phyloP scores from a whole-genome alignment of 2,329 filamentous ascomycete genomes.

The Ophiostoma himal-ulmi region DNA sequence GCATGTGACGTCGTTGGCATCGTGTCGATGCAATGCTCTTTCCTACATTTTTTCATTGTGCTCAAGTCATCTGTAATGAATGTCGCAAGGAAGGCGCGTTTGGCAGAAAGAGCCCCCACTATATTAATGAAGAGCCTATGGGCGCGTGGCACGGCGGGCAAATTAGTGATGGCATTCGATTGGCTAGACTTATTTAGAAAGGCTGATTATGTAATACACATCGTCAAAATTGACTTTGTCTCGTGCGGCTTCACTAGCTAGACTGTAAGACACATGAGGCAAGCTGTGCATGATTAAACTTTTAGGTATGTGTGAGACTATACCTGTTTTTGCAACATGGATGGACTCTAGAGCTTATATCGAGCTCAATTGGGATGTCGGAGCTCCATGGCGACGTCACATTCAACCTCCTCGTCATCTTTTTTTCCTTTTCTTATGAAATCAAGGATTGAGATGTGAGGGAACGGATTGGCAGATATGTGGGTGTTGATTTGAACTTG shows the following conservation, averaged over 20 bases:
- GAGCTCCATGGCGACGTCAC: background rate
- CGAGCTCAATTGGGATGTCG: background rate
- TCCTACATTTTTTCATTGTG: background rate
- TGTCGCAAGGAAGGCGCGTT: slow-evolving; percentile 10
- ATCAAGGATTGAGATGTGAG: background rate
- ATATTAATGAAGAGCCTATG: background rate
- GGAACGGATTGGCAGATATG: background rate
- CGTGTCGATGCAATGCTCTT: slow-evolving; percentile 10
- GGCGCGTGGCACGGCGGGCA: background rate
- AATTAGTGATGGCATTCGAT: background rate
- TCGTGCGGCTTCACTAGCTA: background rate
- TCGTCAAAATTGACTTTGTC: slow-evolving; percentile 7
- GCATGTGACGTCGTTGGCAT: background rate
- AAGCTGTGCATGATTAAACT: background rate
- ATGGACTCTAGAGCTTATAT: background rate
- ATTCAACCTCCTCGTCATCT: background rate
- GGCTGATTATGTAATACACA: slow-evolving; percentile 13
- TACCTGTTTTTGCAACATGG: background rate
- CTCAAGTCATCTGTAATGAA: background rate
- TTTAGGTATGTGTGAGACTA: background rate
- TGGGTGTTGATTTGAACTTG: background rate
- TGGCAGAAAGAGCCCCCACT: background rate
- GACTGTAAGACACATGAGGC: background rate
- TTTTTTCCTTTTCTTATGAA: background rate
- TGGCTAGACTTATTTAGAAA: background rate